Percentiles rank a stretch among this genome's conserved stretches.
Conservation (phyloP, 2,329 filamentous ascomycete species). For the Mariannaea elegans region DNA sequence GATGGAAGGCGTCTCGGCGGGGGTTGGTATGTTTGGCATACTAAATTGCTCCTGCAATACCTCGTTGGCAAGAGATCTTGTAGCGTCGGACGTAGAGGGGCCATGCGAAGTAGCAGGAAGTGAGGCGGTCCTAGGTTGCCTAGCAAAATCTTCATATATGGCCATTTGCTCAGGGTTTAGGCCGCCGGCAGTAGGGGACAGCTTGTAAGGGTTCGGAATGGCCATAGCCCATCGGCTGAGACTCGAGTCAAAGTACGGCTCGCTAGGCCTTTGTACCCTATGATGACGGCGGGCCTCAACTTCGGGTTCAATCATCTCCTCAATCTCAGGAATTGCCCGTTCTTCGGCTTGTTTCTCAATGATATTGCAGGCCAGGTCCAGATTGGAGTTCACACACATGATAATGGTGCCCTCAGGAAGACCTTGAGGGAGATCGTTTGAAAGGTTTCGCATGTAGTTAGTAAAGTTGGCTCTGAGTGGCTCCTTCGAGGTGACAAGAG, state of each 20-base stretch:
- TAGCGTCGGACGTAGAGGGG: constrained; percentile 67
- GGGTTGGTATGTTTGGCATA: constrained; percentile 66
- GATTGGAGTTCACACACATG: constrained; percentile 98
- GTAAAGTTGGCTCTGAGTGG: constrained; percentile 95
- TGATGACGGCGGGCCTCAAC: constrained; percentile 81
- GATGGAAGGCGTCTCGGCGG: constrained; percentile 66
- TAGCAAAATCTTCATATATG: constrained; percentile 95
- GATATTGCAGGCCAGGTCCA: constrained; percentile 90
- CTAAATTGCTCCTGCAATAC: constrained; percentile 70
- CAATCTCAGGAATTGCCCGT: constrained; percentile 91
- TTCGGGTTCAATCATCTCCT: constrained; percentile 87
- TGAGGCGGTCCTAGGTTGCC: constrained; percentile 75
- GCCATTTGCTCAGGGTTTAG: constrained; percentile 92
- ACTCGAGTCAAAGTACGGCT: constrained; percentile 82
- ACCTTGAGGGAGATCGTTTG: constrained; percentile 76
- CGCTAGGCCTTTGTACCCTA: constrained; percentile 77
- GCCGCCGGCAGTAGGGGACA: constrained; percentile 73
- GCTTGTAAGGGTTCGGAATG: constrained; percentile 92
- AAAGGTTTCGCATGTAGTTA: constrained; percentile 87
- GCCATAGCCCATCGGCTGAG: constrained; percentile 93
- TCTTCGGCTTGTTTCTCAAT: constrained; percentile 97
- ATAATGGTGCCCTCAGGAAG: constrained; percentile 94
- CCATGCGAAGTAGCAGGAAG: constrained; percentile 64
- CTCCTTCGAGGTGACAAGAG: constrained; percentile 98
- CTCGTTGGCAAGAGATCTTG: constrained; percentile 69